Evolutionary conservation across 75 land plant genomes (phyloP), one percentile per base, ranked within the genome.

Genomic region (Larix kaempferi): DNA sequence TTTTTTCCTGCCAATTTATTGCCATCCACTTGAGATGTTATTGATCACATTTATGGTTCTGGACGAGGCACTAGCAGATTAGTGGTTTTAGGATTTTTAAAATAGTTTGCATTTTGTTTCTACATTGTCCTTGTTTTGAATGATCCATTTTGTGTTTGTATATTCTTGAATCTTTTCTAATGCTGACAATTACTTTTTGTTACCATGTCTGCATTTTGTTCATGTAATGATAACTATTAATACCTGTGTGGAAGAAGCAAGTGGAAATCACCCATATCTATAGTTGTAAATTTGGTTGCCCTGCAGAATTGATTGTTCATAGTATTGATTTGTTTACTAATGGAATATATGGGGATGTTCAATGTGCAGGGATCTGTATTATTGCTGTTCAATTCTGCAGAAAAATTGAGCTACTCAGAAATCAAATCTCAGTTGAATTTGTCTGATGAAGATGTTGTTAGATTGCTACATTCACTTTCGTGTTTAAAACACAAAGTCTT

Each of bases 401-500:
- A 93, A 66, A 91, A 82, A 54, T 63, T 93, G 76, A 91, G 91
- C 76, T 93, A 89, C 67, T 82, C 89, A 57, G 98, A 95, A 37
- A 93, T 95, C 67, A 88, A 86, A 85, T 58, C 77, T 17, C 94
- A 95, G 78, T 56, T 93, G 74, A 95, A 95, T 62, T 86, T 95
- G 78, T 87, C 87, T 6, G 92, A 93, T 85, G 98, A 95, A 78
- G 96, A 95, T 82, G 78, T 91, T 26, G 82, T 88, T 60, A 83
- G 98, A 82, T 77, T 95, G 88, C 91, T 95, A n/a, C 98, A 93
- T 81, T 95, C 98, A 13, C 82, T 95, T 66, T 85, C 98, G 41
- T 95, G 98, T 87, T 94, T 94, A 1, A 95, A 95, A 75, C 87
- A 95, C 83, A 95, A 91, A 82, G 90, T 95, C 33, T 86, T 95